phyloP scores from a whole-genome alignment of 805 yeast genomes.

The Suhomyces kilbournensis region DNA sequence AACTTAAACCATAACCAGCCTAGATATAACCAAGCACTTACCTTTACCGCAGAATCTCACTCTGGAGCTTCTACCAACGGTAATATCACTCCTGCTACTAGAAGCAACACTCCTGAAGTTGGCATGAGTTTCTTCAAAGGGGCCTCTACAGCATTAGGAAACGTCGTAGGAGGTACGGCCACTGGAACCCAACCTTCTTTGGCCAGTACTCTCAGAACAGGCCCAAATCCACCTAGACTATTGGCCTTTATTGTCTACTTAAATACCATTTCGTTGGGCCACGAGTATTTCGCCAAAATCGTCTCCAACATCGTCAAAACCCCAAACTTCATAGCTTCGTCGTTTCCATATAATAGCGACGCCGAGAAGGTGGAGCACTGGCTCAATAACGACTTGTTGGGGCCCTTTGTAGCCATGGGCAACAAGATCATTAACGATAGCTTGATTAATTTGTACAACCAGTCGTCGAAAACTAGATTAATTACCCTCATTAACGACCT shows the following conservation, averaged over 20 bases:
- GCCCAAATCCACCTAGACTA: slow-evolving; percentile 46
- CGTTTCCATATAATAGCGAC: slow-evolving; percentile 39
- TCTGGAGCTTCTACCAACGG: slow-evolving; percentile 2
- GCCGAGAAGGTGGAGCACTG: slow-evolving; percentile 29
- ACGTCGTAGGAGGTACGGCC: slow-evolving; percentile 27
- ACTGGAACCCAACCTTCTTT: slow-evolving; percentile 5
- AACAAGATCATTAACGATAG: slow-evolving; percentile 30
- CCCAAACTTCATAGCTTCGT: slow-evolving; percentile 19
- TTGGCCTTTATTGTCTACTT: slow-evolving; percentile 63
- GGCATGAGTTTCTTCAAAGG: slow-evolving; percentile 41
- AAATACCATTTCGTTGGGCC: slow-evolving; percentile 68
- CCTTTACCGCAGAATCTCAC: slow-evolving; percentile 11
- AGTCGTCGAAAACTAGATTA: slow-evolving; percentile 44
- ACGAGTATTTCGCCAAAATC: slow-evolving; percentile 54
- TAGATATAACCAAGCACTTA: slow-evolving; percentile 33
- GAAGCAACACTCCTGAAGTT: slow-evolving; percentile 33
- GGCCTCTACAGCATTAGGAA: slow-evolving; percentile 44
- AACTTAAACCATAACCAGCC: slow-evolving; percentile 40
- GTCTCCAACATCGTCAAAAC: slow-evolving; percentile 38
- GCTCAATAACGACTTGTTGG: slow-evolving; percentile 29
- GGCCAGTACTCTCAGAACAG: slow-evolving; percentile 7
- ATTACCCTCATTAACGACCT: slow-evolving; percentile 44
- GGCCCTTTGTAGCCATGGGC: slow-evolving; percentile 20
- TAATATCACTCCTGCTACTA: slow-evolving; percentile 21
- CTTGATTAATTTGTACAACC: slow-evolving; percentile 46